A percentile compares a stretch with the other conserved stretches of the same genome.
These are phyloP conservation scores for Hippophae tibetana DNA, from an alignment of 306 rosid species.

Conservation along the genomic window DNA sequence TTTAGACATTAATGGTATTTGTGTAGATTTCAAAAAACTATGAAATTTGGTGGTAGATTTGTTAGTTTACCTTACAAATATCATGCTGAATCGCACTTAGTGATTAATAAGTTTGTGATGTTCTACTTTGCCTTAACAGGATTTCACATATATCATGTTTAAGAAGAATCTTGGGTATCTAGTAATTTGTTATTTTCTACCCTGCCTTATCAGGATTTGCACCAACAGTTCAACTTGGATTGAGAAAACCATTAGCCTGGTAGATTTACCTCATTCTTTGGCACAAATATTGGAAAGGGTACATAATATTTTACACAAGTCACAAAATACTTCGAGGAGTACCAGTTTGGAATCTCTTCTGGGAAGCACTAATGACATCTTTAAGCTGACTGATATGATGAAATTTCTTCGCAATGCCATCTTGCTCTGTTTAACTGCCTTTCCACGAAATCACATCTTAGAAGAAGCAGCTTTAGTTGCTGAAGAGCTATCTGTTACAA, in stretches of 20 bases:
- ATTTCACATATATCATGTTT: not conserved
- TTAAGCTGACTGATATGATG: slow-evolving; percentile 52
- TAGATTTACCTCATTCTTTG: slow-evolving; percentile 57
- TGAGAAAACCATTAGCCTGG: slow-evolving; percentile 55
- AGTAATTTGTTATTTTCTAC: not conserved
- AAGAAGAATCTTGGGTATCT: too few relatives aligned
- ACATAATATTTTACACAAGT: slow-evolving; percentile 34
- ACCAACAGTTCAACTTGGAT: slow-evolving; percentile 67
- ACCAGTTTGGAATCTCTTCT: slow-evolving; percentile 55
- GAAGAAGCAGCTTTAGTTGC: slow-evolving; percentile 82
- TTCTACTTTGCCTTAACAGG: not conserved
- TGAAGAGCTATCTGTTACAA: slow-evolving; percentile 60
- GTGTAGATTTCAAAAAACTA: too few relatives aligned
- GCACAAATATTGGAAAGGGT: slow-evolving; percentile 46
- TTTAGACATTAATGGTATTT: too few relatives aligned
- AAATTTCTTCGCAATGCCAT: slow-evolving; percentile 64
- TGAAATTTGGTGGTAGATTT: not conserved
- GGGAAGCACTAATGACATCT: slow-evolving; percentile 25
- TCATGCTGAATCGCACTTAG: not conserved
- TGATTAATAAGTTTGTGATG: not conserved
- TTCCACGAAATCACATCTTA: slow-evolving; percentile 68
- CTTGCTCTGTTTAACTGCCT: slow-evolving; percentile 64
- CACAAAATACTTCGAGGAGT: slow-evolving; percentile 28
- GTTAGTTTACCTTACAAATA: not conserved
- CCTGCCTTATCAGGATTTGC: slow-evolving; percentile 36